Conservation (phyloP, 495 filamentous ascomycete genomes). For the Annulohypoxylon bovei region DNA sequence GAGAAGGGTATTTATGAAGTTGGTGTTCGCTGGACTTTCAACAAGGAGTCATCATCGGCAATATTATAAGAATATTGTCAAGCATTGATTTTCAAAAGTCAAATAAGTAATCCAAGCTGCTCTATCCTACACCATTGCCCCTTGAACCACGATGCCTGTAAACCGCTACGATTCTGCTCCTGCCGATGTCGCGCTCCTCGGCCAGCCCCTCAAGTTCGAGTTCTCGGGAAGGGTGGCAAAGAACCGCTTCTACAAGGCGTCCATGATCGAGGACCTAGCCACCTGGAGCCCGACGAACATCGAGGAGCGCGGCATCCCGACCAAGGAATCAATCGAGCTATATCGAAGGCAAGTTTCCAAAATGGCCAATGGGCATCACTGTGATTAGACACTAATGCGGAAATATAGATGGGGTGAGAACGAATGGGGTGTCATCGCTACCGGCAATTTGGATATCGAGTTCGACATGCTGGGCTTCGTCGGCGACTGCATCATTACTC, state of each 20-base stretch:
- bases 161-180: constrained; percentile 27
- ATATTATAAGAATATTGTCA: background rate
- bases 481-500: constrained; percentile 66
- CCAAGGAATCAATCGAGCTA: constrained; percentile 65
- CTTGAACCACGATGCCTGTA: constrained; percentile 25
- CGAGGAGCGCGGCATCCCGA: constrained; percentile 65
- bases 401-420: constrained; percentile 66
- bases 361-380: background rate
- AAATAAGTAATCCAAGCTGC: background rate
- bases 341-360: constrained; percentile 48
- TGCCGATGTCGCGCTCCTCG: constrained; percentile 48
- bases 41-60: background rate
- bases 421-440: constrained; percentile 63
- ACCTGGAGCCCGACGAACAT: constrained; percentile 63
- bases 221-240: constrained; percentile 63
- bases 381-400: background rate
- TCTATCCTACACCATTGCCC: background rate
- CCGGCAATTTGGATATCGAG: constrained; percentile 69
- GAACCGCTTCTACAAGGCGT: constrained; percentile 68
- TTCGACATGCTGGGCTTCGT: constrained; percentile 65
- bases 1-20: background rate
- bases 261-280: constrained; percentile 69
- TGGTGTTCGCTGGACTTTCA: background rate
- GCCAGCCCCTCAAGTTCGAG: constrained; percentile 63
- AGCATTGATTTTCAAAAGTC: background rate